Conservation (phyloP, 2,329 filamentous ascomycete genomes). For the Aspergillus sp. region DNA sequence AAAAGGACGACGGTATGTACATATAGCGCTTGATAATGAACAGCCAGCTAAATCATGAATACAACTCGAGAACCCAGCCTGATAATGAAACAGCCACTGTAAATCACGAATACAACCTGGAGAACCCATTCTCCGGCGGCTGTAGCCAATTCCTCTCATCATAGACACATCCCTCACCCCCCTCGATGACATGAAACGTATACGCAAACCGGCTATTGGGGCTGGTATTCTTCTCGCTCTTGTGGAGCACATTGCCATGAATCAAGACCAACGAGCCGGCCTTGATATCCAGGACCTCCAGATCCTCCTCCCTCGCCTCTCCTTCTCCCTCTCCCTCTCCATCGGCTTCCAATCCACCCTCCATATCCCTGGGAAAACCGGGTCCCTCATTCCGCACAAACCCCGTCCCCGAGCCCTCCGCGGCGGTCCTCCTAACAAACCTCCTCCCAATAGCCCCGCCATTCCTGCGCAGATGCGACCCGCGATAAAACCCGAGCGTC, state of each 20-base stretch:
- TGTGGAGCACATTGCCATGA: conserved; percentile 90
- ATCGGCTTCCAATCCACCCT: too few relatives aligned
- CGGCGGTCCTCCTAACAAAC: conserved; percentile 52
- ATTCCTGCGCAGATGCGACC: conserved; percentile 54
- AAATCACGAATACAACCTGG: conserved; percentile 44
- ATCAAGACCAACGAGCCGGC: conserved; percentile 86
- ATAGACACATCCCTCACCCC: conserved; percentile 56
- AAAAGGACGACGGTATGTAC: conserved; percentile 6
- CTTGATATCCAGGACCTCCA: conserved; percentile 77
- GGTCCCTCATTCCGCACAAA: conserved; percentile 62
- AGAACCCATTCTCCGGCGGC: conserved; percentile 69
- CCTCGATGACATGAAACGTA: conserved; percentile 95
- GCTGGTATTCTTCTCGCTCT: conserved; percentile 88
- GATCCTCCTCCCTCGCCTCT: conserved; percentile 36
- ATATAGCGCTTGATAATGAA: conserved; percentile 11
- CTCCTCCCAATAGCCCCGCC: conserved; percentile 61
- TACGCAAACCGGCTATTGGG: conserved; percentile 85
- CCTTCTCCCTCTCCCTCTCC: conserved; percentile 26
- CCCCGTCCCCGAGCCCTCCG: conserved; percentile 44
- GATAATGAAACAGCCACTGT: background rate
- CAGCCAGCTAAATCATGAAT: conserved; percentile 10
- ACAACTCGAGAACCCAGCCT: background rate
- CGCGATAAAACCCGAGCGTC: conserved; percentile 75
- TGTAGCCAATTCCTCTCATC: conserved; percentile 91
- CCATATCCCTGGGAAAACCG: conserved; percentile 51